A percentile compares a stretch with the other conserved stretches of the same genome.
These are phyloP conservation scores for Chamaecyparis obtusa DNA, from an alignment of 75 land plant genomes.

Conservation along the genomic window DNA sequence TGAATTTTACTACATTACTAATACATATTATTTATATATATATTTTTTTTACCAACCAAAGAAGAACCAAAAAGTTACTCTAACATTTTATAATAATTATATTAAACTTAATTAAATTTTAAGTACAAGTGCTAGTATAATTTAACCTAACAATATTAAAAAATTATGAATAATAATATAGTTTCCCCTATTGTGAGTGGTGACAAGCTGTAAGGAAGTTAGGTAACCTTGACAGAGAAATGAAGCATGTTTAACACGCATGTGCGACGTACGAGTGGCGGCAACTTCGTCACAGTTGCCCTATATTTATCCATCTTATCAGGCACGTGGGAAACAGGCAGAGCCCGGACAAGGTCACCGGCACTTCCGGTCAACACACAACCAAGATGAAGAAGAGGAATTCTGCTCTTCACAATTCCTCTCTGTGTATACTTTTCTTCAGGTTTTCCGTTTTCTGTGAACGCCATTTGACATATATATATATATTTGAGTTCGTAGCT, in stretches of 20 bases:
- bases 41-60: too few relatives aligned
- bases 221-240: neutral
- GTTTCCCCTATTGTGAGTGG: too few relatives aligned
- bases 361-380: neutral
- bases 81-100: too few relatives aligned
- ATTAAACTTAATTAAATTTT: too few relatives aligned
- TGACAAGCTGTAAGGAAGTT: too few relatives aligned
- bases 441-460: neutral
- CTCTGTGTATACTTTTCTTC: neutral
- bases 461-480: neutral
- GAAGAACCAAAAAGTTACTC: too few relatives aligned
- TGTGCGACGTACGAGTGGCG: neutral
- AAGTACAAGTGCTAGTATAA: too few relatives aligned
- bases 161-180: too few relatives aligned
- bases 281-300: neutral
- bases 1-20: too few relatives aligned
- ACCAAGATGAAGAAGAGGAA: neutral
- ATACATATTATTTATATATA: too few relatives aligned
- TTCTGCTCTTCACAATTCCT: neutral
- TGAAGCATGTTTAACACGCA: neutral
- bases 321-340: constrained; percentile 4
- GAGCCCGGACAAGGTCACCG: neutral
- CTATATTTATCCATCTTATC: neutral
- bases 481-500: too few relatives aligned
- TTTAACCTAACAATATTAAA: too few relatives aligned